Evolutionary conservation across 371 early-diverging fungal genomes (phyloP), one percentile per base, ranked within the genome.

Genomic region (Mucor piriformis): DNA sequence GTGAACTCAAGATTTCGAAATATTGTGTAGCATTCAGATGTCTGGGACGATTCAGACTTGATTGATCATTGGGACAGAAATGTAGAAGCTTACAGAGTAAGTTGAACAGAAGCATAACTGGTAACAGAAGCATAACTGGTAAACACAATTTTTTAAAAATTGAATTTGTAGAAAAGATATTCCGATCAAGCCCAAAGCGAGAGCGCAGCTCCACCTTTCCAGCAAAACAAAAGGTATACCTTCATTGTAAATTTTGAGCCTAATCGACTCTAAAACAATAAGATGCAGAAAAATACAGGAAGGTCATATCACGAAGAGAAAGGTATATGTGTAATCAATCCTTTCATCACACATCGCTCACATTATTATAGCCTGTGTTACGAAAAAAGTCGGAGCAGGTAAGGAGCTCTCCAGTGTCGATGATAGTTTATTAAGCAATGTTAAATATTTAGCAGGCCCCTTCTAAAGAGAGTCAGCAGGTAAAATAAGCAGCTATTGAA

Each of bases 51-150:
- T 33, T 49, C 64, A 2, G 69, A 69, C 21, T 37, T 69, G 18
- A 69, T 69, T 50, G 69, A 60, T 4, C 69, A 69, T 27, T 69
- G 69, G 69, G 69, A 69, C 20, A 54, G 21, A 47, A 57, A 57
- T 21, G 47, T 69, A 1, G 61, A 69, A 25, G 33, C 53, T 5
- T 69, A 58, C 24, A 61, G 61, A 59, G 69, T 69, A 64, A 57
- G 32, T n/a, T 5, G 8, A 6, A 21, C n/a, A 18, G 1, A n/a
- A 21, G 7, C 3, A 52, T 18, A 7, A 8, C 8, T 21, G 15
- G n/a, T n/a, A 7, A 35, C n/a, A 20, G 7, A 24, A 21, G 32
- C 3, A 32, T 48, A 47, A 38, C 11, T 38, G 0, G n/a, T 15
- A 15, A 38, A n/a, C n/a, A n/a, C n/a, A n/a, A n/a, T n/a, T n/a